Percentiles rank a stretch among this genome's conserved stretches.
Conservation (phyloP, 495 filamentous ascomycete species). For the Penicillium manginii region DNA sequence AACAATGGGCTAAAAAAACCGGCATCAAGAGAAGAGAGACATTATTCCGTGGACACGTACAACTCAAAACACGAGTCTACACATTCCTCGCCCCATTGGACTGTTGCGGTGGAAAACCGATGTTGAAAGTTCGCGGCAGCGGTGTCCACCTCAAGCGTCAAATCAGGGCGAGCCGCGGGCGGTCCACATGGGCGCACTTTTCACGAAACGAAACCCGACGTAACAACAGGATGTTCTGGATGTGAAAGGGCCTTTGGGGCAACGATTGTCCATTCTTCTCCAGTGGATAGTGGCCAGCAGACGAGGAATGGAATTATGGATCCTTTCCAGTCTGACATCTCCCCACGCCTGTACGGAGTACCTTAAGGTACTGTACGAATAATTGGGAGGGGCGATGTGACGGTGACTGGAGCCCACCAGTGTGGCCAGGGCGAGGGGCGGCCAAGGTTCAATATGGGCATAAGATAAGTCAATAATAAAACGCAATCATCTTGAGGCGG, state of each 20-base stretch:
- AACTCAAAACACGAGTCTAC: background rate
- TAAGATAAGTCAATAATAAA: background rate
- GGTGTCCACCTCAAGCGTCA: slow-evolving; percentile 20
- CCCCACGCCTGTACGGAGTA: background rate
- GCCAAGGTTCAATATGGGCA: too few relatives aligned
- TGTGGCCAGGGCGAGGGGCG: background rate
- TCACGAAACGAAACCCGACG: slow-evolving; percentile 25
- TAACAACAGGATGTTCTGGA: slow-evolving; percentile 17
- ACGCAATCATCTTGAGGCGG: background rate
- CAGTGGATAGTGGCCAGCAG: slow-evolving; percentile 21
- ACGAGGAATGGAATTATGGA: background rate
- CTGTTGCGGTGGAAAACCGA: slow-evolving; percentile 6
- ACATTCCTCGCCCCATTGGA: slow-evolving; percentile 11
- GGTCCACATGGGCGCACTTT: slow-evolving; percentile 29
- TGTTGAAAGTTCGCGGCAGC: slow-evolving; percentile 17
- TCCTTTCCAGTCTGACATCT: background rate
- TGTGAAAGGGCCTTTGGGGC: background rate
- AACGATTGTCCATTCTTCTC: background rate
- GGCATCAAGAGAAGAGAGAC: background rate
- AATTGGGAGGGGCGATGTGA: too few relatives aligned
- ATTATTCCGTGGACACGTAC: background rate
- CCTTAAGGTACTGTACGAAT: too few relatives aligned
- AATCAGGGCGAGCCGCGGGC: slow-evolving; percentile 24
- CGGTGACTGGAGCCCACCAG: too few relatives aligned
- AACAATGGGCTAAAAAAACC: background rate